Base-by-base conservation (phyloP, 148 eudicot genomes). In the Dysphania ambrosioides region DNA sequence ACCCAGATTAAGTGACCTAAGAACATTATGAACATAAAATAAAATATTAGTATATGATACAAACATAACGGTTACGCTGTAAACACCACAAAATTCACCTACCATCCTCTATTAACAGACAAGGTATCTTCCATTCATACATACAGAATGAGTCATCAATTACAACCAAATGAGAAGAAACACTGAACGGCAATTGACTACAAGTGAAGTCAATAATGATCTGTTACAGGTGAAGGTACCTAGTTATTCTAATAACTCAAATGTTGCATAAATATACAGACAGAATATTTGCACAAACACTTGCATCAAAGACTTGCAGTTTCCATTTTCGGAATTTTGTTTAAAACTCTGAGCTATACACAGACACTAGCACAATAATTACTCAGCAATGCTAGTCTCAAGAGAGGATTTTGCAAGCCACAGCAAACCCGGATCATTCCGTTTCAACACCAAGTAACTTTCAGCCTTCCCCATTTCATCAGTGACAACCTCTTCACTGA, bases 341-440 rank as follows among this genome's bases (percentile, higher is more conserved):
- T 26, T 35, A 2, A 40, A 13, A 57, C 67, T 58, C 2, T 9
- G n/a, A 36, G 60, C 12, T 49, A 23, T 70, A 78, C 12, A 18
- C 9, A 36, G 61, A 13, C 62, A 35, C 6, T 27, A 26, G 34
- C 44, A 11, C 30, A 8, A 38, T 6, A 30, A 23, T 75, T 77
- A 61, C 77, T 68, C 72, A 34, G 75, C 83, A 44, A 89, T 75
- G 83, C 78, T 71, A 10, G 87, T 79, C 85, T 93, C 98, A 6
- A 91, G 84, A 40, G 82, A 78, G 30, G 95, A 89, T 80, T 93
- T 93, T 26, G 95, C 97, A n/a, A 93, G 93, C 98, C 98, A 93
- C 72, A 91, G 80, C 78, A 91, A 79, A 49, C 89, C 98, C 0
- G 89, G 98, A 70, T 93, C 98, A 68, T 89, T 79, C 68, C 97